Evolutionary conservation across 305 asterid genomes (phyloP).

Genomic region (Fraxinus xanthoxyloides): DNA sequence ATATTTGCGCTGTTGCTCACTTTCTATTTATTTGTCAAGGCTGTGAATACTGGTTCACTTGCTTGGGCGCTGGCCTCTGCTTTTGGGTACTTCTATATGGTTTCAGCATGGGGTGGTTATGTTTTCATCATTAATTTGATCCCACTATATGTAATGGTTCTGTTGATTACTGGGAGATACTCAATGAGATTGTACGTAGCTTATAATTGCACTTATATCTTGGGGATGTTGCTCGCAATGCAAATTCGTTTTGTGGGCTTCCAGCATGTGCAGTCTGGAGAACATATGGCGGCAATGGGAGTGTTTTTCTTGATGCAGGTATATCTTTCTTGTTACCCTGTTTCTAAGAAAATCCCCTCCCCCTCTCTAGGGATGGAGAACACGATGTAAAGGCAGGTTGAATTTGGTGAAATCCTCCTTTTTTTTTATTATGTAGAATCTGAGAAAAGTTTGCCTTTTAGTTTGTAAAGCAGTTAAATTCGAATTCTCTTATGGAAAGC

Average conservation of each 20-base stretch:
- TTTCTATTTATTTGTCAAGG: constrained; percentile 94
- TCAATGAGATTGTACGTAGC: constrained; percentile 97
- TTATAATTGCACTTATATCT: constrained; percentile 86
- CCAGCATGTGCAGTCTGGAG: constrained; percentile 98
- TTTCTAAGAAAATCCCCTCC: background rate
- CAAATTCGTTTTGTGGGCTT: constrained; percentile 98
- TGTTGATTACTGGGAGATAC: constrained; percentile 85
- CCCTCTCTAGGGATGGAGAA: constrained; percentile 1
- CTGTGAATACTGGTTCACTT: constrained; percentile 96
- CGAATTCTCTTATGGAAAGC: background rate
- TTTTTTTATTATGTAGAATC: constrained; percentile 10
- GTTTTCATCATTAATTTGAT: constrained; percentile 92
- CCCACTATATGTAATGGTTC: constrained; percentile 89
- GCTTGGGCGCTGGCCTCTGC: constrained; percentile 98
- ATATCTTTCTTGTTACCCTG: constrained; percentile 8
- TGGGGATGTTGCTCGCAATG: constrained; percentile 97
- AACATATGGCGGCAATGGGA: constrained; percentile 99
- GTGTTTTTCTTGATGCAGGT: constrained; percentile 99
- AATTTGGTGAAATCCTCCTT: background rate
- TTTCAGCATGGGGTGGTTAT: constrained; percentile 99
- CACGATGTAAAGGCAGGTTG: background rate
- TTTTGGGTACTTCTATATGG: constrained; percentile 96
- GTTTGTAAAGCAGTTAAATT: constrained; percentile 1
- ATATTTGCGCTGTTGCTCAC: constrained; percentile 93
- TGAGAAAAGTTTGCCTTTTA: constrained; percentile 8